These are phyloP conservation scores for Coemansia sp. DNA, from an alignment of 192 early-diverging fungal species.

Conservation along the genomic window DNA sequence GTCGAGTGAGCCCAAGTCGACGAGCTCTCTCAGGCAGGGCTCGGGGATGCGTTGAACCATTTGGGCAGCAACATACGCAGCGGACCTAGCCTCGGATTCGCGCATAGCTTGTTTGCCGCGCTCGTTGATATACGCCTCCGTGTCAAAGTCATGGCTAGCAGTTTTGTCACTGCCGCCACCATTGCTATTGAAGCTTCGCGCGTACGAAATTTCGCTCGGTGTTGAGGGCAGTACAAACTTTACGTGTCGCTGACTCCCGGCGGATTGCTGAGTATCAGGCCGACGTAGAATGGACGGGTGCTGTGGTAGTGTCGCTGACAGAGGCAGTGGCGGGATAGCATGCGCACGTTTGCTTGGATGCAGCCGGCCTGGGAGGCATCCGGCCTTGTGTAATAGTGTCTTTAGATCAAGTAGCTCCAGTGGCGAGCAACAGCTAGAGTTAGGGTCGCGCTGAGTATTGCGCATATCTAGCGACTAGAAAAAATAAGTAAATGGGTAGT, in stretches of 20 bases:
- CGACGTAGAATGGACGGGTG: conserved; percentile 24
- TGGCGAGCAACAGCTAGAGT: conserved; percentile 19
- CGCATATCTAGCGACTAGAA: background rate
- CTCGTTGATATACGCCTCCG: conserved; percentile 16
- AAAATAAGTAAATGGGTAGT: background rate
- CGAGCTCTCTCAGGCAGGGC: conserved; percentile 31
- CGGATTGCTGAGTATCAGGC: conserved; percentile 2
- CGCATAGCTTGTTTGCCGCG: background rate
- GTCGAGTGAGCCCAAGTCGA: conserved; percentile 38
- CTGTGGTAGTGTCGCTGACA: conserved; percentile 1
- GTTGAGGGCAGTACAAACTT: conserved; percentile 28
- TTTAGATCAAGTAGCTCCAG: conserved; percentile 33
- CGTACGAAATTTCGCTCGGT: background rate
- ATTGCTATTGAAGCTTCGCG: conserved; percentile 3
- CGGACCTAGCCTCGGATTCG: background rate
- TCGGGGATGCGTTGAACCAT: conserved; percentile 34
- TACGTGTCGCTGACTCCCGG: conserved; percentile 23
- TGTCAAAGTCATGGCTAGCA: conserved; percentile 7
- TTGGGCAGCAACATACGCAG: background rate
- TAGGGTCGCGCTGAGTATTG: background rate
- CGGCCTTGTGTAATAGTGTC: conserved; percentile 29
- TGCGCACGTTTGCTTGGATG: conserved; percentile 31
- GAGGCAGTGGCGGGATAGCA: background rate
- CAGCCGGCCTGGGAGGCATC: conserved; percentile 21
- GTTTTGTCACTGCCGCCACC: conserved; percentile 14